A percentile compares a stretch with the other conserved stretches of the same genome.
Conservation (phyloP, 768 basidiomycete genomes). For the Phlebiopsis flavidoalba region DNA sequence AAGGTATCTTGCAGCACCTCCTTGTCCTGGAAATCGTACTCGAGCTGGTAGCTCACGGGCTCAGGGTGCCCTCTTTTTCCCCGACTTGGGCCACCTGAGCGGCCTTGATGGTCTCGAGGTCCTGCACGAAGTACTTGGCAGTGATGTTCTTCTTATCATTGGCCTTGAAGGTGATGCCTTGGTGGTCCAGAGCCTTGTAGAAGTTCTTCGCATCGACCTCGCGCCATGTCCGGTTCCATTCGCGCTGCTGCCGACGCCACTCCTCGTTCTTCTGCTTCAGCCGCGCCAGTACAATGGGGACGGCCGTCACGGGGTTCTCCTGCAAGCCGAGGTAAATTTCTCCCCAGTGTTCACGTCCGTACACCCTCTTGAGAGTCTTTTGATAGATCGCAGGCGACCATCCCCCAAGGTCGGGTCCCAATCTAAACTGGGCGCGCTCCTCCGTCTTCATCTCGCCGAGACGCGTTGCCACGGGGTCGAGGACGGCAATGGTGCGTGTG, state of each 20-base stretch:
- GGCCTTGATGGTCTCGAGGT: conserved; percentile 68
- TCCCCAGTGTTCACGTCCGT: conserved; percentile 69
- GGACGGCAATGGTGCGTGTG: conserved; percentile 80
- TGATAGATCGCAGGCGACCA: conserved; percentile 84
- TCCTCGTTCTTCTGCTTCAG: conserved; percentile 95
- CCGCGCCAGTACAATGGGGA: conserved; percentile 86
- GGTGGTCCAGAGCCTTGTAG: conserved; percentile 96
- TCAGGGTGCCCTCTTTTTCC: conserved; percentile 28
- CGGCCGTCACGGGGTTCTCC: conserved; percentile 84
- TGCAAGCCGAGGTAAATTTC: conserved; percentile 86
- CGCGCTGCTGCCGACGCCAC: conserved; percentile 90
- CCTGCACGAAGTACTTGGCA: conserved; percentile 73
- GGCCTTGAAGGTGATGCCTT: conserved; percentile 89
- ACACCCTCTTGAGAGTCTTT: conserved; percentile 90
- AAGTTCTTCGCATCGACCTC: conserved; percentile 97
- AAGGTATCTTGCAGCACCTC: conserved; percentile 82
- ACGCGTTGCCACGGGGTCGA: conserved; percentile 82
- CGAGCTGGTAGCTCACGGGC: conserved; percentile 62
- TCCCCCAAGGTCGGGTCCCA: conserved; percentile 88
- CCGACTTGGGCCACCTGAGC: conserved; percentile 43
- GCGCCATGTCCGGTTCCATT: conserved; percentile 96
- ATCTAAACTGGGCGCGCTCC: conserved; percentile 74
- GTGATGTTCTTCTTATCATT: conserved; percentile 95
- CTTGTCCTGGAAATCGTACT: conserved; percentile 72
- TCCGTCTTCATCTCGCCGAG: conserved; percentile 88